Conservation (phyloP, 306 rosid genomes). For the Gleditsia sinensis region DNA sequence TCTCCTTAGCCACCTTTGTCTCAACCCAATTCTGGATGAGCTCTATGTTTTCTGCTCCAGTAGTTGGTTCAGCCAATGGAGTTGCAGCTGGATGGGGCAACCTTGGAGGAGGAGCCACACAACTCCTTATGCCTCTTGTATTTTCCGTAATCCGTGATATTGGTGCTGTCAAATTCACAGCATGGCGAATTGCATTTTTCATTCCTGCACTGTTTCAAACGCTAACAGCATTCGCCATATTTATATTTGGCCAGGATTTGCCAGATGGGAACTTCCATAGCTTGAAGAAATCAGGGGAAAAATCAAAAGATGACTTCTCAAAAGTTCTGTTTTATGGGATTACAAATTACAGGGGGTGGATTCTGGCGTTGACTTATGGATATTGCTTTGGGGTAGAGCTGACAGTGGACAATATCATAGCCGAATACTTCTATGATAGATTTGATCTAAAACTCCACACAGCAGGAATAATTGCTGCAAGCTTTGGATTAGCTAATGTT, state of each 20-base stretch:
- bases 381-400: conserved; percentile 93
- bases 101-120: conserved; percentile 88
- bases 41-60: conserved; percentile 81
- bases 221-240: conserved; percentile 58
- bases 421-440: conserved; percentile 81
- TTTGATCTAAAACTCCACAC: conserved; percentile 72
- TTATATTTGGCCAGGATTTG: conserved; percentile 71
- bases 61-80: conserved; percentile 81
- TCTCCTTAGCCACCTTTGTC: conserved; percentile 84
- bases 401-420: conserved; percentile 73
- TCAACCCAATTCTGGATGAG: conserved; percentile 98
- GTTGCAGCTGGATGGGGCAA: conserved; percentile 88
- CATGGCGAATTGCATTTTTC: conserved; percentile 86
- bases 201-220: conserved; percentile 76
- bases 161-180: conserved; percentile 70
- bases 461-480: conserved; percentile 82
- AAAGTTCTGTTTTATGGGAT: conserved; percentile 55
- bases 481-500: conserved; percentile 76
- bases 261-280: conserved; percentile 74
- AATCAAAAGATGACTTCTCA: conserved; percentile 58
- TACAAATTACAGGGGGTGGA: conserved; percentile 84
- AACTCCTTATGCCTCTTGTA: conserved; percentile 83
- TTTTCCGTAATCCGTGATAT: conserved; percentile 55
- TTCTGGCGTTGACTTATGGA: conserved; percentile 80
- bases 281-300: conserved; percentile 67